Base-by-base conservation (phyloP, 1,139 yeast species). In the Debaryomyces nepalensis region DNA sequence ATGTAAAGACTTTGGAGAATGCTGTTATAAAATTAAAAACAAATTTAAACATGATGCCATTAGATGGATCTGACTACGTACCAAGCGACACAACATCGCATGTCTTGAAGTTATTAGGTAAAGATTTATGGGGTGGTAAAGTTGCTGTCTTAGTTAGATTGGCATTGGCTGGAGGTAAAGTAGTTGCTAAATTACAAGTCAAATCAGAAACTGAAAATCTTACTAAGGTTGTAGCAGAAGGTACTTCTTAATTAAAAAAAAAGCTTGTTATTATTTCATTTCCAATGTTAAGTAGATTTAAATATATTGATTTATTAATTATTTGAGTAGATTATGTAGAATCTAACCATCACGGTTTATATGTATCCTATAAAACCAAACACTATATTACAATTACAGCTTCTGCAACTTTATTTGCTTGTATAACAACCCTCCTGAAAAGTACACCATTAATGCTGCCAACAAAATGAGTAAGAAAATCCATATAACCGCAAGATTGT, bases 51-150 rank as follows among this genome's bases (percentile, higher is more conserved):
- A 79, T 86, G 82, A 79, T 86, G 72, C 84, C 97, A 22, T 72
- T 89, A 57, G 96, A 87, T 54, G 88, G 89, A 26, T 73, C 87
- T 11, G 96, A 87, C 52, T 71, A 70, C 48, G 87, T 86, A 14
- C 73, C 81, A 37, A 70, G 75, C 40, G 84, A 79, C 53, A 70
- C 84, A 7, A 74, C 83, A 26, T 71, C 77, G 40, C 98, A 91
- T 61, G 73, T 79, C 10, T 73, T 93, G 66, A 90, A 90, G 68
- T 70, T 90, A 53, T 86, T 78, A 58, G 99, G 98, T 59, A 86
- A 84, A 67, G 82, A 88, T 52, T 77, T 87, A 23, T 75, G 77
- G 66, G 93, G 90, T 41, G 77, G 77, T 22, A 85, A 84, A 65
- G 81, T 89, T 48, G 93, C 84, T 19, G 81, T 82, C 6, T 62